Base-by-base conservation (phyloP, 345 rosid genomes). In the Populus alba region DNA sequence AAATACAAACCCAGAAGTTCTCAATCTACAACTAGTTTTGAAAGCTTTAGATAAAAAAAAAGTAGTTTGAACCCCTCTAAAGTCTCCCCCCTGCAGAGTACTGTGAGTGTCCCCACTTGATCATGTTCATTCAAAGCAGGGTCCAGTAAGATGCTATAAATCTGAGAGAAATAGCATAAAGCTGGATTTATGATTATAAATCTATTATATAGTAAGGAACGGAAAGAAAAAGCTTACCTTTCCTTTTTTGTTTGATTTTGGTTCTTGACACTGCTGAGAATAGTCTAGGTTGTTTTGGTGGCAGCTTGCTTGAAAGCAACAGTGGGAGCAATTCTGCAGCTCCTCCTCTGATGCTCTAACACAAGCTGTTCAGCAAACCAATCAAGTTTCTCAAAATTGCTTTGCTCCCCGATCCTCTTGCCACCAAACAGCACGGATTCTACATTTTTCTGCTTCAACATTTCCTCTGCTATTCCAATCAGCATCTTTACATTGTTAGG, bases 391-490 rank as follows among this genome's bases (percentile, higher is more conserved):
- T 93, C 98, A 27, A 79, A 87, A 76, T 93, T 95, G 78, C 88
- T 92, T 59, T 91, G 84, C 61, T 92, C 97, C 8, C 88, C 86
- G 41, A 93, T 89, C 83, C 90, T 91, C 80, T 95, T 92, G 18
- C 98, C 98, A 61, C 92, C 97, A 51, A 93, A 93, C 68, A 95
- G 82, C 43, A 93, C 97, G 0, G 98, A 93, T 83, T 95, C 99
- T 0, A 95, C 98, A 73, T 95, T 93, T 80, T 95, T 95, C 86
- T 95, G 97, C 87, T 91, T 94, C 85, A 95, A 78, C 99, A 93
- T 93, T 72, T 93, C 97, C 85, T 93, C 99, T 15, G 97, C 97
- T 67, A 83, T 77, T 37, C 88, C 92, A 41, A 87, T 79, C 80
- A 95, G 85, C 91, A 82, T 87, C 75, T 93, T 89, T 75, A 95